Base-by-base conservation (phyloP, 306 rosid genomes). In the Cucumis hystrix region DNA sequence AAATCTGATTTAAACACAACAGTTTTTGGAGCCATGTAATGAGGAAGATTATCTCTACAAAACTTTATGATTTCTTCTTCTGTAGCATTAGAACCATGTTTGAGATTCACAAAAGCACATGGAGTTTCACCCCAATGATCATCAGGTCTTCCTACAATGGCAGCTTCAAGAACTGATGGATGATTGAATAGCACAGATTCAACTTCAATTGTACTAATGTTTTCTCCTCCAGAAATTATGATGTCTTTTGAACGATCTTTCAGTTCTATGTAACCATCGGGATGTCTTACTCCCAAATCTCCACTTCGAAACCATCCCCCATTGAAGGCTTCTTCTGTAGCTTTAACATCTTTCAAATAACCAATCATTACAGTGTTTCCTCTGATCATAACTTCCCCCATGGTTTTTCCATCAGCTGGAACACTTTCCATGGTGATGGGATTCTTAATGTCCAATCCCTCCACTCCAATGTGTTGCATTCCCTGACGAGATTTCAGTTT, bases 21-120 rank as follows among this genome's bases (percentile, higher is more conserved):
- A 21, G 43, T 59, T 37, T 55, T 52, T 2, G 86, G 81, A 30
- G 56, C 83, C 81, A 79, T 76, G 39, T 17, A 79, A 30, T 68
- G 74, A 4, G 75, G 78, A 23, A 83, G 62, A 20, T 56, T 51
- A 10, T 30, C 63, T 23, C 69, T 75, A 21, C 80, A 83, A 33
- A 54, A 79, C 33, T 76, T 58, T 4, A 79, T 75, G 25, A 76
- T 79, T 7, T 79, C 83, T 37, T 77, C 64, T 59, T 75, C 75
- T 18, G 28, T 37, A 10, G 78, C 54, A 41, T 10, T 63, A 7
- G 16, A 2, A n/a, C 55, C 83, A 20, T 62, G 20, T 49, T 59
- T 78, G 79, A 78, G 68, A 61, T 75, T 78, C 21, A 82, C 77
- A 45, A 82, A 82, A 10, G 85, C 82, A 79, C 77, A 78, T 3